Percentiles rank a stretch among this genome's conserved stretches.
phyloP scores from a whole-genome alignment of 495 filamentous ascomycete species.

The Rhypophila decipiens region DNA sequence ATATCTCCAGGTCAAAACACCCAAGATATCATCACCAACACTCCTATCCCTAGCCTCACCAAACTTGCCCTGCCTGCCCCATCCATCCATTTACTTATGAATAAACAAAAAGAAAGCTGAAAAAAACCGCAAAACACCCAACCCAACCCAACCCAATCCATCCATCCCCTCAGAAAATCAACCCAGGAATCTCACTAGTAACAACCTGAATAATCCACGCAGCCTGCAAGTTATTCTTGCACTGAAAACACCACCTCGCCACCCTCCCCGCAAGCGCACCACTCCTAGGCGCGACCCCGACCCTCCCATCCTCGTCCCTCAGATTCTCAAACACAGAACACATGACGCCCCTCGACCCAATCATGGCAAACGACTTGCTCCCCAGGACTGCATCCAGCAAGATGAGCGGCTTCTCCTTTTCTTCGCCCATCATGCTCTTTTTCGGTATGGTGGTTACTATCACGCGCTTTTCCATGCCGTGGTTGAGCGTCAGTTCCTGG shows the following conservation, averaged over 20 bases:
- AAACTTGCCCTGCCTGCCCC: too few relatives aligned
- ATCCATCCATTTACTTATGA: too few relatives aligned
- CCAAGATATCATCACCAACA: too few relatives aligned
- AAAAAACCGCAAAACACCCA: too few relatives aligned
- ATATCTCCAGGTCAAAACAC: too few relatives aligned
- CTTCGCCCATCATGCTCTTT: too few relatives aligned
- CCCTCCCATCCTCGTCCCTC: constrained; percentile 58
- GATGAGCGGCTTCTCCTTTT: constrained; percentile 59
- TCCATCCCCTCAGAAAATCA: too few relatives aligned
- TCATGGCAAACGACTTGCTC: constrained; percentile 74
- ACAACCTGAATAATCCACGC: constrained; percentile 41
- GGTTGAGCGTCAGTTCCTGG: constrained; percentile 43
- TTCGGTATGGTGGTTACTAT: constrained; percentile 52
- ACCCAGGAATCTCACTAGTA: constrained; percentile 35
- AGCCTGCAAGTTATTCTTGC: constrained; percentile 36
- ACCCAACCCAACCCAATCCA: too few relatives aligned
- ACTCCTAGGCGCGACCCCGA: constrained; percentile 57
- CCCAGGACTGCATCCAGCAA: constrained; percentile 79
- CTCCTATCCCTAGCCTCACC: too few relatives aligned
- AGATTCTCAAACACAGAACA: constrained; percentile 81
- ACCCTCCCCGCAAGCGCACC: constrained; percentile 70
- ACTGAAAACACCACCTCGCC: constrained; percentile 79
- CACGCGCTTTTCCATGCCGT: constrained; percentile 74
- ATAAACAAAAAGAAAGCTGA: too few relatives aligned
- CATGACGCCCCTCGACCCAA: constrained; percentile 78